Conservation (phyloP, 2,329 filamentous ascomycete species). For the Neonectria punicea region DNA sequence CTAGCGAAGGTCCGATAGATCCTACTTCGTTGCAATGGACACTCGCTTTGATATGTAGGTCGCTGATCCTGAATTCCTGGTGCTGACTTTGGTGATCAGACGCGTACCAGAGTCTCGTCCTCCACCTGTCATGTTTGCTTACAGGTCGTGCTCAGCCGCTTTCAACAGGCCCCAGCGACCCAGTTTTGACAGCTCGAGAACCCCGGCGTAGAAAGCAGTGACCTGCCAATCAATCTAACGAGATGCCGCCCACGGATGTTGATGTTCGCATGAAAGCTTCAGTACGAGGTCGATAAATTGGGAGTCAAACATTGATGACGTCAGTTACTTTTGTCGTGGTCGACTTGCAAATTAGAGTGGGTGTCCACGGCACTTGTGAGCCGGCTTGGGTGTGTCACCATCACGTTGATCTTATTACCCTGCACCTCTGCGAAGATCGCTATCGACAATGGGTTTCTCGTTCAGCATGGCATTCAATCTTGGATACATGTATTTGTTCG, state of each 20-base stretch:
- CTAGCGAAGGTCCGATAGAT: constrained; percentile 16
- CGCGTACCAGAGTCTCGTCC: too few relatives aligned
- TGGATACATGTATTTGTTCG: not conserved
- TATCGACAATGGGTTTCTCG: not conserved
- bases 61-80: not conserved
- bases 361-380: not conserved
- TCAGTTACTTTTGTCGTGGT: not conserved
- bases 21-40: constrained; percentile 6
- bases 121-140: too few relatives aligned
- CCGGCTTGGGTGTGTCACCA: not conserved
- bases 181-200: not conserved
- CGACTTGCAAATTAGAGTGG: not conserved
- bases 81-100: too few relatives aligned
- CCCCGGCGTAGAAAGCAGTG: not conserved
- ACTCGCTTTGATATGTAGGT: constrained; percentile 3
- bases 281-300: not conserved
- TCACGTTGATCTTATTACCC: not conserved
- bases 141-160: not conserved
- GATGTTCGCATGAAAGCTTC: not conserved
- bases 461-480: not conserved
- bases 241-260: not conserved
- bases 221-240: not conserved
- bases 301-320: not conserved
- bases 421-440: not conserved
- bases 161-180: not conserved